Conservation (phyloP, 1,284 basidiomycete species). For the Cryptococcus jaspeensis region DNA sequence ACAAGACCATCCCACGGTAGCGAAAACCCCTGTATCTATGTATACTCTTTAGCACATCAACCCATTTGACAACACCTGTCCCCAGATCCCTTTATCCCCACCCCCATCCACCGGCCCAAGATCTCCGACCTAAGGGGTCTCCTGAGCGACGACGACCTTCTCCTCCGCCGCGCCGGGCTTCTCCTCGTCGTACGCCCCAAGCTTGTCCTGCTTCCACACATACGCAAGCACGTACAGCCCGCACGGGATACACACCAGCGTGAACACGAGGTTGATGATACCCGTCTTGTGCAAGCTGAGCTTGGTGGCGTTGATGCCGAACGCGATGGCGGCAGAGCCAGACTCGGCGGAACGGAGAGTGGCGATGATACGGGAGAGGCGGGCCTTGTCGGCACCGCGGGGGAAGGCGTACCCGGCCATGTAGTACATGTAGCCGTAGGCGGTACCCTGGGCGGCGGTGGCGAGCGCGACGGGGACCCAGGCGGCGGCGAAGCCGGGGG, state of each 20-base stretch:
- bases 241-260: slow-evolving; percentile 12
- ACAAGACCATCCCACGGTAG: too few relatives aligned
- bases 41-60: too few relatives aligned
- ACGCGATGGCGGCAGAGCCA: slow-evolving; percentile 23
- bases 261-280: slow-evolving; percentile 21
- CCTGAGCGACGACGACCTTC: slow-evolving; percentile 3
- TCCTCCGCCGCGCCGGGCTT: neutral
- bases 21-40: too few relatives aligned
- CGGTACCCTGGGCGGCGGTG: slow-evolving; percentile 9
- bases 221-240: slow-evolving; percentile 18
- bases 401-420: slow-evolving; percentile 22
- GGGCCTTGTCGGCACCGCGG: slow-evolving; percentile 15
- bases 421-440: slow-evolving; percentile 24
- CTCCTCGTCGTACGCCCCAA: slow-evolving; percentile 17
- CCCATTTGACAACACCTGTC: too few relatives aligned
- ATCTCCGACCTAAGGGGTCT: neutral
- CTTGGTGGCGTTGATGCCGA: slow-evolving; percentile 17
- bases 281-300: slow-evolving; percentile 14
- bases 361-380: slow-evolving; percentile 21
- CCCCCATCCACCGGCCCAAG: too few relatives aligned
- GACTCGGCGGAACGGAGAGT: slow-evolving; percentile 24
- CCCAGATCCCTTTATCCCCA: too few relatives aligned
- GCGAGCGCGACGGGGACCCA: slow-evolving; percentile 38
- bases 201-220: slow-evolving; percentile 20
- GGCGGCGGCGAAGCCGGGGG: slow-evolving; percentile 30